phyloP scores from a whole-genome alignment of 192 early-diverging fungal genomes.

The Dissophora globulifera region DNA sequence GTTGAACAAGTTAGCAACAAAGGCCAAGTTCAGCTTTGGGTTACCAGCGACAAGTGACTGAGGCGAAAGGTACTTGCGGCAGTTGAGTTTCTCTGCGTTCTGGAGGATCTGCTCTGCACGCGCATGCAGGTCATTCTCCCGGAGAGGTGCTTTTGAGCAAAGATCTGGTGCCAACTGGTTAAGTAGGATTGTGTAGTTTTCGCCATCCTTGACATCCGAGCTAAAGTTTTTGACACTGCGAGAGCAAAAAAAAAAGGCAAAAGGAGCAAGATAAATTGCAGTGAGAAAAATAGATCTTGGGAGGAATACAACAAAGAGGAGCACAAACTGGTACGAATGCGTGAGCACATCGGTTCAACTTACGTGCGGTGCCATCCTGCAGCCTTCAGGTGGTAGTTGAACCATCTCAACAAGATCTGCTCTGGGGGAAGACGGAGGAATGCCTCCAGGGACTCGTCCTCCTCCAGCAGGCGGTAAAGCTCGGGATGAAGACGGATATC shows the following conservation, averaged over 20 bases:
- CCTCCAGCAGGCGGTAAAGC: conserved; percentile 92
- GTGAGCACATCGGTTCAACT: too few relatives aligned
- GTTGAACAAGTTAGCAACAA: conserved; percentile 98
- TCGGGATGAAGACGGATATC: conserved; percentile 99
- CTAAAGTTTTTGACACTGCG: conserved; percentile 88
- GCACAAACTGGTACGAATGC: too few relatives aligned
- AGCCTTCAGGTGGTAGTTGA: conserved; percentile 98
- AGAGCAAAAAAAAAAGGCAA: conserved; percentile 13
- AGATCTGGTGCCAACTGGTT: conserved; percentile 88
- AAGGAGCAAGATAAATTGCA: neutral
- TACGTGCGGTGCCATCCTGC: conserved; percentile 85
- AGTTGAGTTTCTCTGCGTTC: conserved; percentile 92
- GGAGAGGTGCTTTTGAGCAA: conserved; percentile 86
- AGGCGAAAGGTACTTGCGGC: conserved; percentile 94
- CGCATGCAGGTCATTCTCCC: conserved; percentile 76
- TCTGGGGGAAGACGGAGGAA: conserved; percentile 95
- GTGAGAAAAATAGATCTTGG: conserved; percentile 1
- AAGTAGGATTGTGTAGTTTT: conserved; percentile 94
- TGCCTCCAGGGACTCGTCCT: conserved; percentile 93
- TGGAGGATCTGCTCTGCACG: conserved; percentile 91
- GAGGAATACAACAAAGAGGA: too few relatives aligned
- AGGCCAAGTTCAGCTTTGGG: conserved; percentile 98
- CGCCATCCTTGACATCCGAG: conserved; percentile 93
- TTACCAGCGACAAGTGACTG: conserved; percentile 96
- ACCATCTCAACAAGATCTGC: conserved; percentile 97